Percentiles rank a stretch among this genome's conserved stretches.
These are phyloP conservation scores for Aegle marmelos DNA, from an alignment of 345 rosid genomes.

Conservation along the genomic window DNA sequence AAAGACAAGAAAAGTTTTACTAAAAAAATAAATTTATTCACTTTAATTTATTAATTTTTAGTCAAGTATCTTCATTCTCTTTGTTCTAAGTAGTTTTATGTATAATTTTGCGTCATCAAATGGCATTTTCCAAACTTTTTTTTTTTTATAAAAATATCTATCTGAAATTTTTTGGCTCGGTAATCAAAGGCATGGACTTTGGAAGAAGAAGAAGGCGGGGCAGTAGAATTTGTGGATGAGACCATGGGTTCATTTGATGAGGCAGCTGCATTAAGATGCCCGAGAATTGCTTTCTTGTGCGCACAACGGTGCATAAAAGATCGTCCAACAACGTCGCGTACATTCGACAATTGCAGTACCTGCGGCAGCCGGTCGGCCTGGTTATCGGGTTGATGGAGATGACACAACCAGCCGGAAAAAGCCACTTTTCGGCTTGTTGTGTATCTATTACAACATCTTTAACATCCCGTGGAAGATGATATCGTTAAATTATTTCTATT, in stretches of 20 bases:
- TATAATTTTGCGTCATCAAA: no score
- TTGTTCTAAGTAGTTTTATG: no score
- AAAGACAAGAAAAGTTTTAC: no score
- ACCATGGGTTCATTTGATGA: not conserved
- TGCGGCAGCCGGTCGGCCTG: not conserved
- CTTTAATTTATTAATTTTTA: no score
- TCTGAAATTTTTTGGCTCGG: not conserved
- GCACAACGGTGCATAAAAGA: not conserved
- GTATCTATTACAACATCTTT: not conserved
- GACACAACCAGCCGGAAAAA: no score
- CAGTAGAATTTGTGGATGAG: not conserved
- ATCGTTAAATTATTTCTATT: not conserved
- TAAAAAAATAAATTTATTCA: no score
- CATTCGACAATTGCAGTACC: not conserved
- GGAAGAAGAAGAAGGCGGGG: not conserved
- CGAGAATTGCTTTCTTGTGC: not conserved
- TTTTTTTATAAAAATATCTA: no score
- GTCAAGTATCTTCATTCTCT: no score
- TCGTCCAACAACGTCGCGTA: not conserved
- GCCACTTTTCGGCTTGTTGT: not conserved
- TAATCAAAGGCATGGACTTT: not conserved
- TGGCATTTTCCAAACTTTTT: no score
- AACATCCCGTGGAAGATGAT: not conserved
- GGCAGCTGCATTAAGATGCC: not conserved
- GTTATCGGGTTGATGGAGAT: not conserved